phyloP scores from a whole-genome alignment of 495 filamentous ascomycete species.

The Cairneyella variabilis region DNA sequence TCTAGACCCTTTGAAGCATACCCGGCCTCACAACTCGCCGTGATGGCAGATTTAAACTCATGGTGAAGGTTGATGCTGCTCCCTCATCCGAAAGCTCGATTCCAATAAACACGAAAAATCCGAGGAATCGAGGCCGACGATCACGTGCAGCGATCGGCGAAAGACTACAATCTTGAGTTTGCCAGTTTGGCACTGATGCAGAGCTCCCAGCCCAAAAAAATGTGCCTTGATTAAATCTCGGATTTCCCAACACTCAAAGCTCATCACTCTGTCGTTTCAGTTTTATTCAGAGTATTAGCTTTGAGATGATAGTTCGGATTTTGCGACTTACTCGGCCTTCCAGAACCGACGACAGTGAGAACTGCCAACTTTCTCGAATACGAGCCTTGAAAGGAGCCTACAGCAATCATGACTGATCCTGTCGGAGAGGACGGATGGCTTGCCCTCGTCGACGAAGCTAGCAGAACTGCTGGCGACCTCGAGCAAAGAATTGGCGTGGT shows the following conservation, averaged over 20 bases:
- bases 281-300: slow-evolving; percentile 1
- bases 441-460: slow-evolving; percentile 47
- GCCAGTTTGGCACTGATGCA: neutral
- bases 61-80: slow-evolving; percentile 13
- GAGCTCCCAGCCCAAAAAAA: neutral
- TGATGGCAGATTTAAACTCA: slow-evolving; percentile 30
- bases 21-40: slow-evolving; percentile 25
- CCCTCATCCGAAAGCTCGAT: neutral
- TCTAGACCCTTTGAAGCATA: slow-evolving; percentile 16
- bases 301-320: slow-evolving; percentile 7
- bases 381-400: neutral
- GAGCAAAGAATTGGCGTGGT: slow-evolving; percentile 66
- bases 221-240: neutral
- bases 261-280: neutral
- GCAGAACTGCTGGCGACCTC: slow-evolving; percentile 44
- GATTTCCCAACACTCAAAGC: neutral
- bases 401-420: slow-evolving; percentile 37
- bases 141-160: neutral
- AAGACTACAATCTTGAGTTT: neutral
- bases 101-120: neutral
- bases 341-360: neutral
- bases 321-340: neutral
- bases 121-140: too few relatives aligned
- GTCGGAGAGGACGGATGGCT: slow-evolving; percentile 55
- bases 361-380: neutral